These are phyloP conservation scores for Candida sanyaensis DNA, from an alignment of 1,139 yeast genomes.

Conservation along the genomic window DNA sequence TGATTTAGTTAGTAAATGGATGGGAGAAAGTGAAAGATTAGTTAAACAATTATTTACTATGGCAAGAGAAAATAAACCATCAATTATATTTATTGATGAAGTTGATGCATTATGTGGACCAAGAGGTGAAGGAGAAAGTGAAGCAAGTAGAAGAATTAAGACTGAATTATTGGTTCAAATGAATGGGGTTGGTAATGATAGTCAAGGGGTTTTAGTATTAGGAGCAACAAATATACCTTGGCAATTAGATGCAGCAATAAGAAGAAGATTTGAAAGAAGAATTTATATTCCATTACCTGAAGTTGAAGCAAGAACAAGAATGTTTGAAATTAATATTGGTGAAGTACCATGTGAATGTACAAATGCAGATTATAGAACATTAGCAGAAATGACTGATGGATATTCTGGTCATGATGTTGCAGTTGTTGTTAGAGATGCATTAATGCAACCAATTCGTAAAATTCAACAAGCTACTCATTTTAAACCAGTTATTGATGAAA, in stretches of 20 bases:
- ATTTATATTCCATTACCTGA: slow-evolving; percentile 96
- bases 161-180: slow-evolving; percentile 95
- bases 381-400: slow-evolving; percentile 96
- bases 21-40: slow-evolving; percentile 97
- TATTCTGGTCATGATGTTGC: slow-evolving; percentile 98
- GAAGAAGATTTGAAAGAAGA: slow-evolving; percentile 95
- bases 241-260: slow-evolving; percentile 97
- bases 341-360: slow-evolving; percentile 81
- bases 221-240: slow-evolving; percentile 99
- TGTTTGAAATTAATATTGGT: slow-evolving; percentile 95
- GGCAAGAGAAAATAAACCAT: slow-evolving; percentile 96
- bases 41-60: slow-evolving; percentile 91
- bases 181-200: slow-evolving; percentile 98
- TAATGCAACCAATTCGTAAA: slow-evolving; percentile 96
- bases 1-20: slow-evolving; percentile 95
- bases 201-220: slow-evolving; percentile 87
- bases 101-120: slow-evolving; percentile 98
- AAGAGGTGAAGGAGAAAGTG: slow-evolving; percentile 97
- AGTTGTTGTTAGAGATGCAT: slow-evolving; percentile 93
- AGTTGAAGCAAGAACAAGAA: slow-evolving; percentile 80
- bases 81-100: slow-evolving; percentile 95
- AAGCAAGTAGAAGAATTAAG: slow-evolving; percentile 93
- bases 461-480: slow-evolving; percentile 97
- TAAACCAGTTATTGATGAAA: slow-evolving; percentile 50
- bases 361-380: slow-evolving; percentile 68